A percentile compares a stretch with the other conserved stretches of the same genome.
phyloP scores from a whole-genome alignment of 805 yeast genomes.

The Teunomyces stri region DNA sequence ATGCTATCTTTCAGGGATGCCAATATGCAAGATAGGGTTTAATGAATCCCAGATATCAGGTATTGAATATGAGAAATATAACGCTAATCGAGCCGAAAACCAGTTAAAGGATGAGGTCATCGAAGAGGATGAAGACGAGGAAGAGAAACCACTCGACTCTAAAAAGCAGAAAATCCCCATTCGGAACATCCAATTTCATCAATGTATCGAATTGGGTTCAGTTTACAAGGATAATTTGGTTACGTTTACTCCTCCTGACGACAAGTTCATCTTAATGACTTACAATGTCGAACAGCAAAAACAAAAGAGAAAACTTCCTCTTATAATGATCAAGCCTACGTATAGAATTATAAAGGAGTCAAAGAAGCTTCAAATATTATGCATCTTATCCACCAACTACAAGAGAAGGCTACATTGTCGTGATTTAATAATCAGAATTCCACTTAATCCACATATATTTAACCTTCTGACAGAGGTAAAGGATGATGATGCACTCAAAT shows the following conservation, averaged over 20 bases:
- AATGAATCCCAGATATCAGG: slow-evolving; percentile 37
- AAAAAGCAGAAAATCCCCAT: slow-evolving; percentile 25
- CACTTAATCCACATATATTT: slow-evolving; percentile 36
- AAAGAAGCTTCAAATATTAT: slow-evolving; percentile 32
- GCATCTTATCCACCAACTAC: slow-evolving; percentile 33
- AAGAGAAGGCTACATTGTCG: slow-evolving; percentile 34
- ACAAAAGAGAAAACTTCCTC: slow-evolving; percentile 37
- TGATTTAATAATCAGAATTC: slow-evolving; percentile 29
- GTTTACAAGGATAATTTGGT: slow-evolving; percentile 67
- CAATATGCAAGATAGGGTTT: slow-evolving; percentile 39
- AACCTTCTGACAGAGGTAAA: slow-evolving; percentile 12
- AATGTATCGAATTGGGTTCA: slow-evolving; percentile 75
- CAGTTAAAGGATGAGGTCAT: slow-evolving; percentile 9
- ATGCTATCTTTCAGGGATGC: slow-evolving; percentile 46
- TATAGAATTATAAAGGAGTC: slow-evolving; percentile 22
- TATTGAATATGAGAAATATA: slow-evolving; percentile 23
- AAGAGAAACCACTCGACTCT: neutral
- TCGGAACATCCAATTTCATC: slow-evolving; percentile 41
- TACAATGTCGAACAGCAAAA: slow-evolving; percentile 43
- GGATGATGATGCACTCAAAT: slow-evolving; percentile 51
- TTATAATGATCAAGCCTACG: slow-evolving; percentile 42
- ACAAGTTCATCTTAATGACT: slow-evolving; percentile 36
- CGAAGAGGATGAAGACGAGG: slow-evolving; percentile 10
- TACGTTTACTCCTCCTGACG: slow-evolving; percentile 84
- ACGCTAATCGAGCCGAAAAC: slow-evolving; percentile 11